Evolutionary conservation across 73 alveolate genomes (phyloP).

Genomic region (Tetrahymena elliotti): DNA sequence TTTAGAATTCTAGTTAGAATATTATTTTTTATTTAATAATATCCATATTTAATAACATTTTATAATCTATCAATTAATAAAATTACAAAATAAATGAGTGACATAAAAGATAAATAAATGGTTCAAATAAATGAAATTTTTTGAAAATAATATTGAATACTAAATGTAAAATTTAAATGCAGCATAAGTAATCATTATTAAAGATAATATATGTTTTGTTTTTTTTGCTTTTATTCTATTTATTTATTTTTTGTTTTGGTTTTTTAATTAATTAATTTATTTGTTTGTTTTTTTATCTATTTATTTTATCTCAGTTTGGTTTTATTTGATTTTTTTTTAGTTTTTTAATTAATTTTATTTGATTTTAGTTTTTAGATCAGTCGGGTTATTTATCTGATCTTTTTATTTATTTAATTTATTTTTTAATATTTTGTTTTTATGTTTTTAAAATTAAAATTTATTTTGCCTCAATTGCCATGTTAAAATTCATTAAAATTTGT

Average conservation of each 20-base stretch:
- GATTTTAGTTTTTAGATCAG: background rate
- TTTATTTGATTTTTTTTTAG: background rate
- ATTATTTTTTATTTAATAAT: too few species aligned
- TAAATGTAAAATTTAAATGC: too few species aligned
- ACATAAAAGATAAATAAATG: too few species aligned
- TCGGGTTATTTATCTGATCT: slow-evolving; percentile 1
- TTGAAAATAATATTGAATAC: too few species aligned
- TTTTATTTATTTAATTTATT: background rate
- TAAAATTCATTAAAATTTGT: background rate
- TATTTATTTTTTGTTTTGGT: background rate
- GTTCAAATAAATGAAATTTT: too few species aligned
- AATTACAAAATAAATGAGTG: too few species aligned
- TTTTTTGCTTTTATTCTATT: background rate
- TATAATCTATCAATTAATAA: too few species aligned
- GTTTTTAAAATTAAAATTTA: background rate
- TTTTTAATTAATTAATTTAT: background rate
- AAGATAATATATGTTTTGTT: too few species aligned
- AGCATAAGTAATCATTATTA: too few species aligned
- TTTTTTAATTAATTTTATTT: background rate
- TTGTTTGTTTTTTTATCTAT: background rate
- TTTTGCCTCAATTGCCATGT: background rate
- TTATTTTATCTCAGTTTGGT: background rate
- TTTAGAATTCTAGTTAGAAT: too few species aligned
- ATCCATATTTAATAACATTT: too few species aligned
- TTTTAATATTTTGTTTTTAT: background rate